These are phyloP conservation scores for Salix arbutifolia DNA, from an alignment of 345 rosid species.

Conservation along the genomic window DNA sequence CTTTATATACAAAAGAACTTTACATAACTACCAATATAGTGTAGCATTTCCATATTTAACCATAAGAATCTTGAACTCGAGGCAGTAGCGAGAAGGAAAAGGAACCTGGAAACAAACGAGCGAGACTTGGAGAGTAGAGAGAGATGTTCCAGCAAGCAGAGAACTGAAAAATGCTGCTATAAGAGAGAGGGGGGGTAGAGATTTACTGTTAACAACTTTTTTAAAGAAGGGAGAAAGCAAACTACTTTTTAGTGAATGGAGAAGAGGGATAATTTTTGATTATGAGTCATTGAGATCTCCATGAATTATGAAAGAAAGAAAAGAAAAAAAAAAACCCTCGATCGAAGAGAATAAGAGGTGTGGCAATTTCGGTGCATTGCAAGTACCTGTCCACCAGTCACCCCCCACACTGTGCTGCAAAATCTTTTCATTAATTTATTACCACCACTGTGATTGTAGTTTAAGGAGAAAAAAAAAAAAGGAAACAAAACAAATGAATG, in stretches of 20 bases:
- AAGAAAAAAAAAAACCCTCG: slow-evolving; percentile 27
- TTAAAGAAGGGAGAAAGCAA: slow-evolving; percentile 8
- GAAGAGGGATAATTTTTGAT: slow-evolving; percentile 12
- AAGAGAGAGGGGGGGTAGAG: background rate
- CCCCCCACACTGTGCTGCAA: background rate
- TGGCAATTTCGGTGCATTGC: slow-evolving; percentile 49
- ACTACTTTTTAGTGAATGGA: slow-evolving; percentile 13
- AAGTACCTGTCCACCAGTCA: slow-evolving; percentile 19
- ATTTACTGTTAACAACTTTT: too few relatives aligned
- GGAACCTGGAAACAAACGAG: background rate
- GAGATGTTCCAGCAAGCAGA: background rate
- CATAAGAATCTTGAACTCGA: slow-evolving; percentile 13
- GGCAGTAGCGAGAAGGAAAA: background rate
- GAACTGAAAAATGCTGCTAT: slow-evolving; percentile 8
- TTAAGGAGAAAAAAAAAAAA: background rate
- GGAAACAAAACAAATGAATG: too few relatives aligned
- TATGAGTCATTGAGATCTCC: slow-evolving; percentile 29
- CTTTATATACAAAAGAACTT: background rate
- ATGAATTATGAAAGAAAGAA: slow-evolving; percentile 26
- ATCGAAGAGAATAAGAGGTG: slow-evolving; percentile 36
- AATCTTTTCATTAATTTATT: background rate
- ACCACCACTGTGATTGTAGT: background rate
- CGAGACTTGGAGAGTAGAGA: background rate
- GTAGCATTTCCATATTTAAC: background rate
- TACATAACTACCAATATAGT: slow-evolving; percentile 6